Evolutionary conservation across 2,329 filamentous ascomycete genomes (phyloP).

Genomic region (Apiospora koreana): DNA sequence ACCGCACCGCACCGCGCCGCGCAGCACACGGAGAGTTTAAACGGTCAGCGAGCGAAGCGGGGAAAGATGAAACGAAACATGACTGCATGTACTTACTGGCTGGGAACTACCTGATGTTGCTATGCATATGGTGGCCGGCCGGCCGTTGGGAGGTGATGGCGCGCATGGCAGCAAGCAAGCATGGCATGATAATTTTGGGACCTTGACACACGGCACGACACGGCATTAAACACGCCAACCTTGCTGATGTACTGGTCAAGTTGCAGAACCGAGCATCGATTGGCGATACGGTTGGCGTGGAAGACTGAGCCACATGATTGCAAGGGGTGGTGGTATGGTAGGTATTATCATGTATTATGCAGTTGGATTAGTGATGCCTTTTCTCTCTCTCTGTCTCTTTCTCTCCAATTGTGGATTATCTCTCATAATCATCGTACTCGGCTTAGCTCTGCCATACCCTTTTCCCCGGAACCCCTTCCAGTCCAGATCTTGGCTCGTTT

Average conservation of each 20-base stretch:
- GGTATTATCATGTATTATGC: background rate
- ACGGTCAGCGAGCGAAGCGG: background rate
- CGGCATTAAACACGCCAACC: background rate
- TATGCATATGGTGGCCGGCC: background rate
- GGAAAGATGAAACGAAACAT: constrained; percentile 3
- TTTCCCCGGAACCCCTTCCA: too few species aligned
- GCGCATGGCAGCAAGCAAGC: background rate
- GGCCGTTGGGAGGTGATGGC: background rate
- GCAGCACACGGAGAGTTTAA: background rate
- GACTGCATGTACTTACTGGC: background rate
- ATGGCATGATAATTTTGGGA: background rate
- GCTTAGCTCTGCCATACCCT: too few species aligned
- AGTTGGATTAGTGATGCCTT: too few species aligned
- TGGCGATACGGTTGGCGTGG: background rate
- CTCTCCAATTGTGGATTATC: too few species aligned
- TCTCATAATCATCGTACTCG: too few species aligned
- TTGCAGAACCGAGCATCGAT: background rate
- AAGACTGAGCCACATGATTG: background rate
- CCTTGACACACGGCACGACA: constrained; percentile 1
- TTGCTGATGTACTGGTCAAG: background rate
- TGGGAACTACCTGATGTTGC: too few species aligned
- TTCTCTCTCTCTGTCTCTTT: too few species aligned
- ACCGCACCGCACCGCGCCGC: too few species aligned
- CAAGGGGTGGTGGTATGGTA: too few species aligned
- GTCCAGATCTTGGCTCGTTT: too few species aligned